These are phyloP conservation scores for Wallacemonas sp. DNA, from an alignment of 208 protist species.

Conservation along the genomic window DNA sequence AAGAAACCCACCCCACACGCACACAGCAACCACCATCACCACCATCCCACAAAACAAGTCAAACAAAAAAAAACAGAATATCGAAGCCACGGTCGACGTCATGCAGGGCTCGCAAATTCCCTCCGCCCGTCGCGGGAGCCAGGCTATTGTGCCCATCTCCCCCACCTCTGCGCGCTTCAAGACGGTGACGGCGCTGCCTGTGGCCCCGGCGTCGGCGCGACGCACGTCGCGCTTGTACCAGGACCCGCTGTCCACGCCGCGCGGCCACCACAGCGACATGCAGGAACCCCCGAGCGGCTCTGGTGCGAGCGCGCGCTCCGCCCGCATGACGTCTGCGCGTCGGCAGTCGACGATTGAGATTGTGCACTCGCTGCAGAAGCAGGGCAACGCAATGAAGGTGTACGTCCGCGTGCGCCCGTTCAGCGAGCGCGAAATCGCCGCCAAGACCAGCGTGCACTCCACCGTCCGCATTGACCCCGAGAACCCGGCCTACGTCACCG, in stretches of 20 bases:
- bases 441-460: conserved; percentile 33
- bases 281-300: not conserved
- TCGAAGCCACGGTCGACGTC: no score
- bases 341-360: conserved; percentile 7
- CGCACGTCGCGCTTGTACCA: conserved; percentile 18
- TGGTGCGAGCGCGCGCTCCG: not conserved
- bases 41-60: no score
- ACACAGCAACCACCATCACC: no score
- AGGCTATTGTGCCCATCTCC: not conserved
- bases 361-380: conserved; percentile 14
- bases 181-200: not conserved
- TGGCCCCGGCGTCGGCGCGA: conserved; percentile 22
- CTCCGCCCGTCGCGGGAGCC: not conserved
- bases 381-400: conserved; percentile 49
- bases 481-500: conserved; percentile 65
- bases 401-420: conserved; percentile 58
- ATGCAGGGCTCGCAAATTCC: not conserved
- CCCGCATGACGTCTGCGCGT: conserved; percentile 6
- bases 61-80: conserved; percentile 7
- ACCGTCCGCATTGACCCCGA: conserved; percentile 75
- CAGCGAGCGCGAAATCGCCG: conserved; percentile 36
- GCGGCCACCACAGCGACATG: conserved; percentile 2
- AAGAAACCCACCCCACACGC: no score
- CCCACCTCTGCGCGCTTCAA: conserved; percentile 5
- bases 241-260: conserved; percentile 9